A percentile compares a stretch with the other conserved stretches of the same genome.
These are phyloP conservation scores for Setaria italica DNA, from an alignment of 202 grass and related monocot genomes.

Conservation along the genomic window DNA sequence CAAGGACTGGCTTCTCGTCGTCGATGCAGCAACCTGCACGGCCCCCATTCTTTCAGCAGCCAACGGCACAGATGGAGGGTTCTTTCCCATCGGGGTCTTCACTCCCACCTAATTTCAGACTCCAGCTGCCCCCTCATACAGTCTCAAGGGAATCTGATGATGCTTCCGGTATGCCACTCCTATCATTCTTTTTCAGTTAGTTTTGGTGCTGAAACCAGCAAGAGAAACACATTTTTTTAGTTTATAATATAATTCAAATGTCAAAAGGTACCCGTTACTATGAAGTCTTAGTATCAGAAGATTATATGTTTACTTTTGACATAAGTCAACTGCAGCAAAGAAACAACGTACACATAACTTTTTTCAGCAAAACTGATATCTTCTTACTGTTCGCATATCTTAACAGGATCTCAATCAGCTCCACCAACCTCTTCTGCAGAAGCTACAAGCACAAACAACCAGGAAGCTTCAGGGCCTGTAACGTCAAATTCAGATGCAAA, in stretches of 20 bases:
- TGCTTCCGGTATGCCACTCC: constrained; percentile 51
- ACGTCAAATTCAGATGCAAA: constrained; percentile 50
- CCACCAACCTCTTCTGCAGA: constrained; percentile 34
- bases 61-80: constrained; percentile 47
- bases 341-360: not conserved
- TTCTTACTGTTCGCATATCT: constrained; percentile 1
- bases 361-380: constrained; percentile 16
- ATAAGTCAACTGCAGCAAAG: not conserved
- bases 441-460: constrained; percentile 38
- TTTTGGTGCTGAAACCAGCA: not conserved
- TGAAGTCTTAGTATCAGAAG: not conserved
- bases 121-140: constrained; percentile 75
- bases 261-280: too few relatives aligned
- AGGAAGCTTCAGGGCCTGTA: constrained; percentile 45
- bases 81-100: constrained; percentile 53
- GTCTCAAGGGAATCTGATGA: constrained; percentile 51
- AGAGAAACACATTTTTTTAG: not conserved
- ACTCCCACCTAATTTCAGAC: constrained; percentile 67
- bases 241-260: not conserved
- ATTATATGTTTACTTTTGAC: not conserved
- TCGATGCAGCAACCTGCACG: constrained; percentile 50
- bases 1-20: constrained; percentile 56
- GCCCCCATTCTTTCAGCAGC: constrained; percentile 55
- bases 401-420: constrained; percentile 59
- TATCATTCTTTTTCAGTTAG: not conserved